These are phyloP conservation scores for Camellia japonica DNA, from an alignment of 148 eudicot genomes.

Conservation along the genomic window DNA sequence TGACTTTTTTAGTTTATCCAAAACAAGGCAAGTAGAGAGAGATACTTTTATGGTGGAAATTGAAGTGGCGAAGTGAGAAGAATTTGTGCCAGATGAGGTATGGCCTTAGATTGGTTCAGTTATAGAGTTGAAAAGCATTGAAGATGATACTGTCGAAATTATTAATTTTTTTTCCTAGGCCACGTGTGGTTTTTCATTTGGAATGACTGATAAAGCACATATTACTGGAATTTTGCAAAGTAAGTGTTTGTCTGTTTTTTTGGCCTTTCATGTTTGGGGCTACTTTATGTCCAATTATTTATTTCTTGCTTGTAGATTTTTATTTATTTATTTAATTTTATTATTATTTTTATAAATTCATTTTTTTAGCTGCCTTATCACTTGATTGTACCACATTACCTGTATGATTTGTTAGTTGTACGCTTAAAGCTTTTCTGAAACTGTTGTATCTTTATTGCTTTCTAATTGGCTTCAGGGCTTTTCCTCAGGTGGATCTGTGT, in stretches of 20 bases:
- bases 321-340: too few species aligned
- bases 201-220: background rate
- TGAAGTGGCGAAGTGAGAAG: background rate
- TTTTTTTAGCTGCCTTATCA: background rate
- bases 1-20: too few species aligned
- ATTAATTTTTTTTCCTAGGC: background rate
- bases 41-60: background rate
- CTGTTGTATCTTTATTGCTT: background rate
- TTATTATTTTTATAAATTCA: too few species aligned
- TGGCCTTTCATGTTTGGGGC: background rate
- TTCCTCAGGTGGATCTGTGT: background rate
- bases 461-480: background rate
- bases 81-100: background rate
- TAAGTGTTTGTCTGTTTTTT: background rate
- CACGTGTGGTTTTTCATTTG: background rate
- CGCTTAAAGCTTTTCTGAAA: constrained; percentile 2
- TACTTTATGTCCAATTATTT: background rate
- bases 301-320: background rate
- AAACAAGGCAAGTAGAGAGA: background rate
- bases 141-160: background rate
- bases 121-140: background rate
- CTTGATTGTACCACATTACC: background rate
- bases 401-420: background rate
- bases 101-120: background rate
- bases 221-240: background rate